A percentile compares a stretch with the other conserved stretches of the same genome.
Conservation (phyloP, 2,329 filamentous ascomycete species). For the Zalaria obscura region DNA sequence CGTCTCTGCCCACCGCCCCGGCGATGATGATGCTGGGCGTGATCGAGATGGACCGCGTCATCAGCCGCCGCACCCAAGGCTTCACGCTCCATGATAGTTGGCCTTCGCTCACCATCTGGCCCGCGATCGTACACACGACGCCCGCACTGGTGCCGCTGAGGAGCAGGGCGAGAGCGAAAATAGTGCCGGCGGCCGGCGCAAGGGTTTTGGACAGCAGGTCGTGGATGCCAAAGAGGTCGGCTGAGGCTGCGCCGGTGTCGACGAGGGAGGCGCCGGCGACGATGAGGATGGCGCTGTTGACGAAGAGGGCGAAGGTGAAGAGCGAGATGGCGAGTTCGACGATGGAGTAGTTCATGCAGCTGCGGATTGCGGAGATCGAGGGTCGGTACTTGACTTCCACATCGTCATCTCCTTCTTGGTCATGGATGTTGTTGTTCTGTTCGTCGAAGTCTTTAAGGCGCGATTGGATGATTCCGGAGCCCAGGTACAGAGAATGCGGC, state of each 20-base stretch:
- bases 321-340: slow-evolving; percentile 23
- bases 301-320: slow-evolving; percentile 28
- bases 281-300: slow-evolving; percentile 28
- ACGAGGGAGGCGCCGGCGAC: slow-evolving; percentile 62
- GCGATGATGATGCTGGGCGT: slow-evolving; percentile 74
- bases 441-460: slow-evolving; percentile 50
- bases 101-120: slow-evolving; percentile 79
- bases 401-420: slow-evolving; percentile 15
- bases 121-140: slow-evolving; percentile 78
- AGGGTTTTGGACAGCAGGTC: slow-evolving; percentile 53
- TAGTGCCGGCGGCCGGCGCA: slow-evolving; percentile 59
- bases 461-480: slow-evolving; percentile 54
- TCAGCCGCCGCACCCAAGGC: slow-evolving; percentile 65
- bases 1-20: slow-evolving; percentile 56
- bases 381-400: slow-evolving; percentile 21
- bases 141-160: slow-evolving; percentile 70
- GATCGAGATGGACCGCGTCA: slow-evolving; percentile 70
- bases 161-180: slow-evolving; percentile 73
- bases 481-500: slow-evolving; percentile 55
- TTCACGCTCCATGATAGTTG: slow-evolving; percentile 59
- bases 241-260: slow-evolving; percentile 42
- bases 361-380: slow-evolving; percentile 22
- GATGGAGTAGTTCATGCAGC: slow-evolving; percentile 26
- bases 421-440: slow-evolving; percentile 18
- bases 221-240: slow-evolving; percentile 77